Base-by-base conservation (phyloP, 192 early-diverging fungal species). In the Piromyces finnis region DNA sequence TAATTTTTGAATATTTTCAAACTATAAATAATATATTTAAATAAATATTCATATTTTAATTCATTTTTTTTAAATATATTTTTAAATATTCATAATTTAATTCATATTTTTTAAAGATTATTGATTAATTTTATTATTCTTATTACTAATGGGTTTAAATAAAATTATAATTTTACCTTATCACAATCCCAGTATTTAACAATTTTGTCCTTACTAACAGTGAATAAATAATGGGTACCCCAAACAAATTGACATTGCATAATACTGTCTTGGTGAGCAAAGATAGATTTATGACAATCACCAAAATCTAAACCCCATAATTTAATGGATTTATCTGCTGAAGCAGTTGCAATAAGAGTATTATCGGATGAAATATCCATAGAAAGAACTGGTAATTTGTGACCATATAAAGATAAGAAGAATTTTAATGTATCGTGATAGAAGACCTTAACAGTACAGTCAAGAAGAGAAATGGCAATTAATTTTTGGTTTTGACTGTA, bases 241-340 rank as follows among this genome's bases (percentile, higher is more conserved):
- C 91, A 94, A 7, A 97, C 95, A 87, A 95, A 99, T 79, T 92
- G 91, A 32, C 94, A 90, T 17, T 86, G 85, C 87, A 96, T 98
- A 77, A 99, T 93, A 77, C 91, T 89, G 83, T 98, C 96, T 83
- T 95, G 92, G 88, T 99, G 97, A 26, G 95, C 96, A 81, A 95
- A 89, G 77, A 99, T 82, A 77, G 94, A 95, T 83, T 92, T 91
- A 84, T 97, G 97, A 84, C 97, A 99, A 89, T 99, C 97, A 78
- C 97, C 97, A 88, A 99, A 99, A 87, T 99, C 97, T 81, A 98
- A 85, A 32, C 97, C 97, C 97, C 97, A 99, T 36, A 99, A 87
- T 86, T 99, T 99, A 78, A 99, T 91, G 79, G 95, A 96, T 89
- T 98, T 98, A 87, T 99, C 97, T 1, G 95, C 93, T 7, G 95